Percentiles rank a stretch among this genome's conserved stretches.
Evolutionary conservation across 371 early-diverging fungal species (phyloP).

Genomic region (Rhizopus arrhizus): DNA sequence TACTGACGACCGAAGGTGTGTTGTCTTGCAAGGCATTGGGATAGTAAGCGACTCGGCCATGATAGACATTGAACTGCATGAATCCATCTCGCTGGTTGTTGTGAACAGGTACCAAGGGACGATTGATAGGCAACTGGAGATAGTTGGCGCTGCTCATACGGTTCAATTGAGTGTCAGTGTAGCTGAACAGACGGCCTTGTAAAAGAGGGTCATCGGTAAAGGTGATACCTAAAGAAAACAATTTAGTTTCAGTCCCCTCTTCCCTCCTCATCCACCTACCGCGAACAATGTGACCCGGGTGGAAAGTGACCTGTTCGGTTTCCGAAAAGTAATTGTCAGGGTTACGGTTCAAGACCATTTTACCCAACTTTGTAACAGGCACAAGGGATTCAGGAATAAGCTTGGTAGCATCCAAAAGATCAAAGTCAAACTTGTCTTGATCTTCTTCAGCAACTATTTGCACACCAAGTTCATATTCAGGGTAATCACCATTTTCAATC

Average conservation of each 20-base stretch:
- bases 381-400: conserved; percentile 54
- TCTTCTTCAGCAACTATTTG: conserved; percentile 51
- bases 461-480: conserved; percentile 54
- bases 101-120: conserved; percentile 39
- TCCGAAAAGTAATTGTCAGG: conserved; percentile 60
- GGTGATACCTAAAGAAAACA: conserved; percentile 36
- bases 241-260: background rate
- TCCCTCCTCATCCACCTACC: conserved; percentile 21
- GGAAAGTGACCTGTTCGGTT: conserved; percentile 57
- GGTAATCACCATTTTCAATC: conserved; percentile 53
- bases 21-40: conserved; percentile 39
- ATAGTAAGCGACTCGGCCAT: conserved; percentile 37
- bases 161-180: conserved; percentile 58
- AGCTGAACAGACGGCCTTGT: conserved; percentile 59
- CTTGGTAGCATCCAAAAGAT: conserved; percentile 60
- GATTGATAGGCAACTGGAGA: conserved; percentile 58
- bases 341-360: conserved; percentile 55
- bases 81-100: conserved; percentile 62
- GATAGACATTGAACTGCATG: conserved; percentile 28
- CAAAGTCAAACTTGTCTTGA: conserved; percentile 50
- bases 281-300: conserved; percentile 44
- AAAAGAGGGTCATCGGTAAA: conserved; percentile 55
- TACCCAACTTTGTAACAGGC: conserved; percentile 51
- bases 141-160: conserved; percentile 54
- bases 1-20: conserved; percentile 28